Evolutionary conservation across 208 protist genomes (phyloP).

Genomic region (Wallacemonas collosoma): DNA sequence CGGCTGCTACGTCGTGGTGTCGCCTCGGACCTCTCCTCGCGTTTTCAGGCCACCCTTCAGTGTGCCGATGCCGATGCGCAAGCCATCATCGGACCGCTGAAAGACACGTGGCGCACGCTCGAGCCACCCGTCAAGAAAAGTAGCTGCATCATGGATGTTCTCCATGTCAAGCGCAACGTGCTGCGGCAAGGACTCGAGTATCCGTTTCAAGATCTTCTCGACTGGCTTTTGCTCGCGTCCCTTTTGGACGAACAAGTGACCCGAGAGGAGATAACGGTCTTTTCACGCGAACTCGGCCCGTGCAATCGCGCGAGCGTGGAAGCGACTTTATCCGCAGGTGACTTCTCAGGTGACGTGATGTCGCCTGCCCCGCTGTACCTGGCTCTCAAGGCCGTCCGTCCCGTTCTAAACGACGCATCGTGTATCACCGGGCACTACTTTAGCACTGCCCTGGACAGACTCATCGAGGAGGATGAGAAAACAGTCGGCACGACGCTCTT

Average conservation of each 20-base stretch:
- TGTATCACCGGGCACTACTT: slow-evolving; percentile 50
- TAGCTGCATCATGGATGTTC: slow-evolving; percentile 46
- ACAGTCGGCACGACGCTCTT: background rate
- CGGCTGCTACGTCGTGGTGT: background rate
- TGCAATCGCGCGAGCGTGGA: slow-evolving; percentile 34
- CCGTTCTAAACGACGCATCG: slow-evolving; percentile 26
- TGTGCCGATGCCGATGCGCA: slow-evolving; percentile 18
- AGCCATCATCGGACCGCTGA: slow-evolving; percentile 11
- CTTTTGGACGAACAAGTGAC: slow-evolving; percentile 48
- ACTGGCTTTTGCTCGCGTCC: slow-evolving; percentile 51
- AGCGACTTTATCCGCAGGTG: slow-evolving; percentile 17
- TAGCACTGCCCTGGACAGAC: slow-evolving; percentile 49
- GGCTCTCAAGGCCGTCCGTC: slow-evolving; percentile 26
- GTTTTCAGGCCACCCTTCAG: slow-evolving; percentile 1
- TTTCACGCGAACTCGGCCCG: slow-evolving; percentile 37
- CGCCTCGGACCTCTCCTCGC: background rate
- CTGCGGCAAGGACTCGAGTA: slow-evolving; percentile 51
- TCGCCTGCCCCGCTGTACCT: slow-evolving; percentile 27
- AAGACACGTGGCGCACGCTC: slow-evolving; percentile 1
- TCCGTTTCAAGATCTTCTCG: slow-evolving; percentile 52
- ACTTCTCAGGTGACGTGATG: background rate
- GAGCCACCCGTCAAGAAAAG: slow-evolving; percentile 22
- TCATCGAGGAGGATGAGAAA: slow-evolving; percentile 71
- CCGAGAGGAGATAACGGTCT: slow-evolving; percentile 26
- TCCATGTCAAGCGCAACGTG: slow-evolving; percentile 41